Evolutionary conservation across 2,329 filamentous ascomycete genomes (phyloP).

Genomic region (Herpomyces periplanetae): DNA sequence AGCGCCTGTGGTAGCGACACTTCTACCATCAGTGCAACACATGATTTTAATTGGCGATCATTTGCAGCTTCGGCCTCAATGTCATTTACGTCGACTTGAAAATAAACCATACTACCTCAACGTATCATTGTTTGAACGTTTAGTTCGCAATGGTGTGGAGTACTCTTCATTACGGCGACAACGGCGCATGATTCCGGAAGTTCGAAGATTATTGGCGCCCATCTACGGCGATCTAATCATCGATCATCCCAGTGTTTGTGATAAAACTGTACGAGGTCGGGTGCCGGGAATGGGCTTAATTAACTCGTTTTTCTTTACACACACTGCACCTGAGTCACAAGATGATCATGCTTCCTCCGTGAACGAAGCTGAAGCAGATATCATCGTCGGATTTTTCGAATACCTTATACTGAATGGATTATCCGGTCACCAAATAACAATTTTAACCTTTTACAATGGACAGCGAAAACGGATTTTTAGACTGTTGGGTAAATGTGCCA

Average conservation of each 20-base stretch:
- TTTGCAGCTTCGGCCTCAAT: conserved; percentile 31
- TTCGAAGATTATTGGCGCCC: conserved; percentile 17
- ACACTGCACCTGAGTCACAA: conserved; percentile 20
- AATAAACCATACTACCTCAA: conserved; percentile 22
- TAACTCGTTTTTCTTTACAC: conserved; percentile 20
- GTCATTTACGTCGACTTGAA: conserved; percentile 18
- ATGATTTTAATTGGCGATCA: conserved; percentile 38
- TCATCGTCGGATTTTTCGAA: conserved; percentile 29
- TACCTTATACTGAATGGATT: conserved; percentile 31
- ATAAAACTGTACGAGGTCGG: conserved; percentile 10
- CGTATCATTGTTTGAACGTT: conserved; percentile 37
- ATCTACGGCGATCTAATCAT: conserved; percentile 13
- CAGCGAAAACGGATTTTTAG: conserved; percentile 25
- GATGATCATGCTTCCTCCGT: conserved; percentile 22
- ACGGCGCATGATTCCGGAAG: conserved; percentile 28
- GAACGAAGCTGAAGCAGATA: conserved; percentile 30
- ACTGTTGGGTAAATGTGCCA: too few species aligned
- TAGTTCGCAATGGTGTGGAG: conserved; percentile 22
- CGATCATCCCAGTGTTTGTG: conserved; percentile 17
- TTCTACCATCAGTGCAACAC: conserved; percentile 20
- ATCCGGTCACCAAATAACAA: conserved; percentile 20
- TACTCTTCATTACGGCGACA: conserved; percentile 25
- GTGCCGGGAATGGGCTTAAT: conserved; percentile 20
- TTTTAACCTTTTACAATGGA: conserved; percentile 59
- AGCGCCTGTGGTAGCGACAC: conserved; percentile 16